Base-by-base conservation (phyloP, 2,329 filamentous ascomycete genomes). In the Diaporthe nobilis region DNA sequence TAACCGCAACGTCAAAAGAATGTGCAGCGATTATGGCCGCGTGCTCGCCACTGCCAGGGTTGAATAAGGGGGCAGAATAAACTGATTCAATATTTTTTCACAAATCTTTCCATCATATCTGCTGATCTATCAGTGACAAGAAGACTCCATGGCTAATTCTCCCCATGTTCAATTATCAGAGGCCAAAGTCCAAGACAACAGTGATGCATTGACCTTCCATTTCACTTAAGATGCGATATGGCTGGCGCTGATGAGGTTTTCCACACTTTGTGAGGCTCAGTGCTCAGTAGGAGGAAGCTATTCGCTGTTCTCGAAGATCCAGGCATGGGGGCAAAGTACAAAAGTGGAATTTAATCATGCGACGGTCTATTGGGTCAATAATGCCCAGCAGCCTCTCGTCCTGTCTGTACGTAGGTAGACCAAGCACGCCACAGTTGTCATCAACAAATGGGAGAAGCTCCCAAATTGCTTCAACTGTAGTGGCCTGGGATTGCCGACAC, bases 11-110 rank as follows among this genome's bases (percentile, higher is more conserved):
- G 1, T 42, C 74, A 25, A 44, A 9, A 22, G 60, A 44, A 17
- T 68, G 60, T 22, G 70, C 60, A 5, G n/a, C 25, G 2, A 13
- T 44, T 9, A 75, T 75, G 74, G 20, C 51, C 13, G 20, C 7
- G 13, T 37, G n/a, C 15, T 34, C 20, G 3, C 10, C 17, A n/a
- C 25, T 15, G 15, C 5, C 10, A 25, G 20, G 2, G n/a, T 7
- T n/a, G 10, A 47, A 17, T 34, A 25, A 49, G 49, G 22, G 22
- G 20, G 13, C 31, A 7, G 25, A 44, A 12, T 28, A 39, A 10
- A 8, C 13, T 9, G 3, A 10, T 39, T 61, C n/a, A 12, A 20
- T 28, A 9, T 2, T 12, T 2, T 44, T 34, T 13, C n/a, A 28
- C 3, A 58, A 22, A 12, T 2, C 2, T 2, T 12, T 5, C 3